A percentile compares a stretch with the other conserved stretches of the same genome.
Evolutionary conservation across 345 rosid species (phyloP).

Genomic region (Aethionema arabicum): DNA sequence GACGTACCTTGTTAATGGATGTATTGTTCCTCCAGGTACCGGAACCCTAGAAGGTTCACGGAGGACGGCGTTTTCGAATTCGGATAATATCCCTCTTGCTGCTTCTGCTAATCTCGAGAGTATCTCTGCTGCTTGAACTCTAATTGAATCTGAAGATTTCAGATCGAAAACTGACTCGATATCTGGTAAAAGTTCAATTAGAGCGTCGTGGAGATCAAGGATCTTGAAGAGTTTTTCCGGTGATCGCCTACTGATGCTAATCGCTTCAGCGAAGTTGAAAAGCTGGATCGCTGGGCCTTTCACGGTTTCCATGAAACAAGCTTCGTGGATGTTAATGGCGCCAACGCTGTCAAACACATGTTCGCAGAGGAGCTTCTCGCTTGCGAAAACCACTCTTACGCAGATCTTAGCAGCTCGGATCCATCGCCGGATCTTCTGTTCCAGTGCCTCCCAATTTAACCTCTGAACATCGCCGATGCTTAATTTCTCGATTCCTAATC

Average conservation of each 20-base stretch:
- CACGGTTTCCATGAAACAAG: slow-evolving; percentile 92
- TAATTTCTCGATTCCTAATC: slow-evolving; percentile 77
- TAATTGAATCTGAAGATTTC: slow-evolving; percentile 67
- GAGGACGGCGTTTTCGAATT: slow-evolving; percentile 84
- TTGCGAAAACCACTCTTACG: slow-evolving; percentile 71
- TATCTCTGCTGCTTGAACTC: slow-evolving; percentile 94
- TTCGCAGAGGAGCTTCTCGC: slow-evolving; percentile 82
- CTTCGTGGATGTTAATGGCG: slow-evolving; percentile 66
- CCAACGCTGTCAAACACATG: slow-evolving; percentile 73
- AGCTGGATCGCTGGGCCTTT: slow-evolving; percentile 89
- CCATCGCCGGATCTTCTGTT: slow-evolving; percentile 87
- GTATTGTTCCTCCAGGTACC: slow-evolving; percentile 94
- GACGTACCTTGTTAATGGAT: slow-evolving; percentile 95
- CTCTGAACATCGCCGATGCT: slow-evolving; percentile 95
- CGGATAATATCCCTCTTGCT: slow-evolving; percentile 83
- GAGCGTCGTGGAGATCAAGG: slow-evolving; percentile 81
- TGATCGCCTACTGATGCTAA: slow-evolving; percentile 83
- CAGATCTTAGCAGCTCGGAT: slow-evolving; percentile 83
- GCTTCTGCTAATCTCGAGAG: slow-evolving; percentile 87
- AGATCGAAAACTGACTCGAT: slow-evolving; percentile 77
- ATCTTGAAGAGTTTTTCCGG: slow-evolving; percentile 95
- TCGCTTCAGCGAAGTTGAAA: slow-evolving; percentile 92
- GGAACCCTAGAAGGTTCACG: slow-evolving; percentile 77
- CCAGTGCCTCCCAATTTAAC: slow-evolving; percentile 77
- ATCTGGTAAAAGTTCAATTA: slow-evolving; percentile 73